phyloP scores from a whole-genome alignment of 192 early-diverging fungal species.

The Spizellomyces punctatus region DNA sequence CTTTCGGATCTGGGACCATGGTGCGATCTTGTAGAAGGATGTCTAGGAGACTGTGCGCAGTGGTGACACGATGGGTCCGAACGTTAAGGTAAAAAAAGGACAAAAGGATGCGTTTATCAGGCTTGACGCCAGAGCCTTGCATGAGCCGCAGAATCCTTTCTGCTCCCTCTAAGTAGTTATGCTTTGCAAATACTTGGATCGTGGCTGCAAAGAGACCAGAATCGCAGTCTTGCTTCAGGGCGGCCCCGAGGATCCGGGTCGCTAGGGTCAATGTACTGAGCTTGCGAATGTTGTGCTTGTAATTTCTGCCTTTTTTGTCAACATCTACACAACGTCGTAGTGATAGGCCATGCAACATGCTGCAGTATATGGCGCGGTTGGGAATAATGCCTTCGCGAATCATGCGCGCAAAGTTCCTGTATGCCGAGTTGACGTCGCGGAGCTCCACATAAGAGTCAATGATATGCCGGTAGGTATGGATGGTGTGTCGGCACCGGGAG shows the following conservation, averaged over 20 bases:
- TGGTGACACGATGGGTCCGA: background rate
- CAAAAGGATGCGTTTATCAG: constrained; percentile 6
- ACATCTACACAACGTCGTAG: background rate
- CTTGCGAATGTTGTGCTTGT: background rate
- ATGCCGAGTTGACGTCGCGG: background rate
- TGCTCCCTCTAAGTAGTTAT: constrained; percentile 1
- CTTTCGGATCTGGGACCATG: background rate
- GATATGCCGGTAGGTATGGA: background rate
- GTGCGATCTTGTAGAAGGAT: background rate
- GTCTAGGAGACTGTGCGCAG: background rate
- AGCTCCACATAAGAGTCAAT: constrained; percentile 3
- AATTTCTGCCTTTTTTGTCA: background rate
- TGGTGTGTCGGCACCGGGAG: background rate
- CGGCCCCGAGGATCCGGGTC: background rate
- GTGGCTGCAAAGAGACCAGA: constrained; percentile 14
- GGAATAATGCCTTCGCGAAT: background rate
- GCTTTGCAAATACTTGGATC: constrained; percentile 14
- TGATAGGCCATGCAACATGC: background rate
- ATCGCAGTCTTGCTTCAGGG: background rate
- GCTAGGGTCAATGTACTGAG: constrained; percentile 3
- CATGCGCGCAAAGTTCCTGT: background rate
- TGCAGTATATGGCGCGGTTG: background rate
- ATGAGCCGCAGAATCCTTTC: background rate
- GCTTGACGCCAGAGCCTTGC: background rate
- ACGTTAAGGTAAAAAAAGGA: constrained; percentile 14